These are phyloP conservation scores for Tuber calosporum DNA, from an alignment of 495 filamentous ascomycete genomes.

Conservation along the genomic window DNA sequence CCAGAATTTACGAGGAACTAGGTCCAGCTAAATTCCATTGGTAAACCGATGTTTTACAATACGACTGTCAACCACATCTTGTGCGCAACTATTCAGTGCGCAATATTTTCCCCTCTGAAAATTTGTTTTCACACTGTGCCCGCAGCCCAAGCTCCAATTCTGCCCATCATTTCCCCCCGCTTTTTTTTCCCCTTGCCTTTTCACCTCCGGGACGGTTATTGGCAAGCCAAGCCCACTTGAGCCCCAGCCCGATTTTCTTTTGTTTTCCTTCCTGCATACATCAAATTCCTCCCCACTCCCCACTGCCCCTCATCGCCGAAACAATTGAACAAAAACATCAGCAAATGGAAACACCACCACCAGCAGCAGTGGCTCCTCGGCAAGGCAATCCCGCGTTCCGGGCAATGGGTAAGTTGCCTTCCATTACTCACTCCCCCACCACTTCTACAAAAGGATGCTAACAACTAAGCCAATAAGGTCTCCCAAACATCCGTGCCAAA, in stretches of 20 bases:
- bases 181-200: not conserved
- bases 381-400: slow-evolving; percentile 33
- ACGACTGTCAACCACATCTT: not conserved
- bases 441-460: slow-evolving; percentile 4
- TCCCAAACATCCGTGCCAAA: slow-evolving; percentile 72
- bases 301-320: not conserved
- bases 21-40: not conserved
- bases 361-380: not conserved
- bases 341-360: slow-evolving; percentile 6
- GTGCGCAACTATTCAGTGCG: not conserved
- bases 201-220: not conserved
- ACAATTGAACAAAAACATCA: not conserved
- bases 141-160: not conserved
- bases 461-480: slow-evolving; percentile 46
- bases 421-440: not conserved
- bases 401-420: slow-evolving; percentile 23
- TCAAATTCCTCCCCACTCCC: not conserved
- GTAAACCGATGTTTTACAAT: not conserved
- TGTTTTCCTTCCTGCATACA: not conserved
- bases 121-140: not conserved
- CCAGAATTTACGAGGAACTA: not conserved
- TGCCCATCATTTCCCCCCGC: not conserved
- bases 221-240: not conserved
- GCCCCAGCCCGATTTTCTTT: not conserved
- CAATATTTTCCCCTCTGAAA: not conserved